Base-by-base conservation (phyloP, 257 asterid species). In the Solanum phureja region DNA sequence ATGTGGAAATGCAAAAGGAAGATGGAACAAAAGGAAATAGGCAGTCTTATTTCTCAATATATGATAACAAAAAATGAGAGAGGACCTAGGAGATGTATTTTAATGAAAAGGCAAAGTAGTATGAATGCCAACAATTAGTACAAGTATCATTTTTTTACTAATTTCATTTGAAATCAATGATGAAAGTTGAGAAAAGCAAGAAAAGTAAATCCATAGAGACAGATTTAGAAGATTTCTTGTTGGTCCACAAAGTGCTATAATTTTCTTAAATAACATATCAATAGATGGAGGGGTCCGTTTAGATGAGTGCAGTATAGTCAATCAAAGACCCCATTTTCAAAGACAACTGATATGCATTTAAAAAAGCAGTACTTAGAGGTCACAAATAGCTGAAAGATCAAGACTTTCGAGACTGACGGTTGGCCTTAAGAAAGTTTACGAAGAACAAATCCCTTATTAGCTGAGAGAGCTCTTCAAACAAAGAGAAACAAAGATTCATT, bases 11-110 rank as follows among this genome's bases (percentile, higher is more conserved):
- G 68, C 68, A 81, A 46, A 77, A 81, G 24, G 68, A 81, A 46
- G 13, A 44, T 24, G 62, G 64, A 42, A 9, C 6, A 42, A 68
- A 77, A 77, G 68, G 14, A 27, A 44, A 29, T 8, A 46, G 68
- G 19, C 83, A 66, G 66, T 85, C 83, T 83, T 81, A 11, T 75
- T 52, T 82, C 38, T 76, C 34, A 77, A 88, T 89, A 88, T 83
- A 69, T 21, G 29, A 40, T 37, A 10, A 42, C 35, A 60, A 12
- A 73, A 76, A 83, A 87, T 86, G 23, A 83, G 29, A 81, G 69
- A 88, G 90, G 95, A 71, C 91, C 95, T 93, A 83, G 49, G 86
- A 87, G 90, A 68, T 71, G 89, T 88, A 89, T 85, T 81, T 87
- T 23, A 37, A 71, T 37, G 86, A 58, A 91, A 91, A 92, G 86